Evolutionary conservation across 31 red algal genomes (phyloP), one percentile per base, ranked within the genome.

Genomic region (Odonthalia washingtoniensis): DNA sequence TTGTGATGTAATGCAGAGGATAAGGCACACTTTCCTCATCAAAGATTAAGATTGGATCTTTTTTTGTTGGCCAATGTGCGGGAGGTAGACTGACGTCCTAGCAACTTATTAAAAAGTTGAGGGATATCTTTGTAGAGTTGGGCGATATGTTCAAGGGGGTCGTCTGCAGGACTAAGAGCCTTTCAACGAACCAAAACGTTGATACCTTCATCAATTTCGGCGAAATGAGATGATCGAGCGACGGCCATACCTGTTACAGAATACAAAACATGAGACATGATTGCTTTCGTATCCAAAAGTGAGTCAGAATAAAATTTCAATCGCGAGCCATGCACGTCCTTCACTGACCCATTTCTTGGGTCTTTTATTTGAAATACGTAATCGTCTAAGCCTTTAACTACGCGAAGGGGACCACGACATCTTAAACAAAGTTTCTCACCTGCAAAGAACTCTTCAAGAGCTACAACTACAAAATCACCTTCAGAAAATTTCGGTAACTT

Each of bases 301-400:
- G n/a, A 28, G 66, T 70, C 66, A 21, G 9, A 27, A 27, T 70
- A 70, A 27, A 70, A 70, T 37, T 70, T 80, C 42, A 80, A 45
- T 6, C 43, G 6, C 49, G 24, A 33, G 17, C 45, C 38, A 31
- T 52, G 76, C 5, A 80, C 31, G 38, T 80, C 41, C 28, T 49
- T 12, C 28, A 70, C 12, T 21, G 49, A 28, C 26, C 70, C 82
- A 61, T 46, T 85, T 65, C 66, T 40, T 28, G 74, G 66, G 42
- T 85, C 45, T 53, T 85, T 44, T 3, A 85, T 68, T 42, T 85
- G 3, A 63, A 24, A 85, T 14, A 75, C 43, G 67, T 85, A 75
- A 63, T 85, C 68, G n/a, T 49, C 40, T 38, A 85, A 5, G 31
- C 40, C 68, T 35, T 75, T 73, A 3, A 30, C 6, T 6, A 75